Evolutionary conservation across 495 filamentous ascomycete genomes (phyloP), one percentile per base, ranked within the genome.

Genomic region (Xylaria sp.): DNA sequence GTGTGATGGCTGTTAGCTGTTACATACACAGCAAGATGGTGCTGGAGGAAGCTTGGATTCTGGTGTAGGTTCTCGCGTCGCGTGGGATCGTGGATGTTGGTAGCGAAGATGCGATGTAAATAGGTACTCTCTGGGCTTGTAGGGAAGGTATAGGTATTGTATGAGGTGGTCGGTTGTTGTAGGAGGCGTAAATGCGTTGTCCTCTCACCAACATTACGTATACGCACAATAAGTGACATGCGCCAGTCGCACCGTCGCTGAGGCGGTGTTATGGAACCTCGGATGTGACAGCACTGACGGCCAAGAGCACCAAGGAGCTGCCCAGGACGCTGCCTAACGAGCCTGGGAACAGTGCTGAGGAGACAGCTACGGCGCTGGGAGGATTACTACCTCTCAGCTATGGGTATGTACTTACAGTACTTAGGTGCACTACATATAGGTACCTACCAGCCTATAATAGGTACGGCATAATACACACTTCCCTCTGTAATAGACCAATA

Each of bases 141-240:
- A 50, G 24, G 43, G 8, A 41, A 59, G 17, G 15, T 15, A 9
- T 41, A 57, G 57, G 7, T 43, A 70, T 70, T 11, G 29, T n/a
- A 41, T 14, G 8, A 29, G 35, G 33, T 70, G 37, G 61, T 70
- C 12, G 26, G 52, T n/a, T n/a, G n/a, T n/a, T 40, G 50, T 44
- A 67, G 72, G 68, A 44, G 61, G 35, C 40, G 37, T 17, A 48
- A 33, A 64, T 64, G 61, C 15, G 29, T 52, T 33, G 44, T 64
- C 37, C 41, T 63, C 14, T 64, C 24, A 19, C 41, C 17, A 61
- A 19, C 9, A 44, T 21, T 31, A n/a, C n/a, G n/a, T n/a, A n/a
- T n/a, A n/a, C n/a, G n/a, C n/a, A n/a, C n/a, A n/a, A n/a, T n/a
- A n/a, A 31, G 61, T 46, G 61, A 48, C 61, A 29, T 62, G 37